phyloP scores from a whole-genome alignment of 495 filamentous ascomycete genomes.

The Aspergillus sclerotiicarbonarius region DNA sequence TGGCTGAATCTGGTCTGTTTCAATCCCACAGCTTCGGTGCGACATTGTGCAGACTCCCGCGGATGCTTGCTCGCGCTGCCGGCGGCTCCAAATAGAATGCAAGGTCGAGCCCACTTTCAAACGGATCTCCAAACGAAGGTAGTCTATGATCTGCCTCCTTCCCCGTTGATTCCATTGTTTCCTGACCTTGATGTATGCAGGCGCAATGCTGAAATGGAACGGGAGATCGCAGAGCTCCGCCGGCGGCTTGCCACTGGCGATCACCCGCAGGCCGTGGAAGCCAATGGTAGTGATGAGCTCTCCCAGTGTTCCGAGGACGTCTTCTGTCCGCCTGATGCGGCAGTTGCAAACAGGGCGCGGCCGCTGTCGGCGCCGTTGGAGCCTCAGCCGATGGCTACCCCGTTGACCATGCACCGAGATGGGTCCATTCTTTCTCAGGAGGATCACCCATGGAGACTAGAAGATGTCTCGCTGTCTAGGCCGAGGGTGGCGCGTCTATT shows the following conservation, averaged over 20 bases:
- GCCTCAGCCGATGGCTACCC: slow-evolving; percentile 36
- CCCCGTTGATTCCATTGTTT: not conserved
- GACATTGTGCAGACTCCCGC: slow-evolving; percentile 48
- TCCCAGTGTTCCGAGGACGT: slow-evolving; percentile 43
- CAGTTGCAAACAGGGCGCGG: slow-evolving; percentile 27
- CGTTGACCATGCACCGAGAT: slow-evolving; percentile 39
- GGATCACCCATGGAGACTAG: slow-evolving; percentile 39
- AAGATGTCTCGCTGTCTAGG: slow-evolving; percentile 42
- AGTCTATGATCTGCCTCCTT: not conserved
- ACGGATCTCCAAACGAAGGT: slow-evolving; percentile 50
- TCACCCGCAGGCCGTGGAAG: slow-evolving; percentile 26
- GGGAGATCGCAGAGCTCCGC: slow-evolving; percentile 48
- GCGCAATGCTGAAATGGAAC: slow-evolving; percentile 52
- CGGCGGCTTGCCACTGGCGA: slow-evolving; percentile 40
- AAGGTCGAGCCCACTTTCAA: slow-evolving; percentile 50
- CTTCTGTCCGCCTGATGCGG: slow-evolving; percentile 34
- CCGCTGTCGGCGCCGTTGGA: slow-evolving; percentile 41
- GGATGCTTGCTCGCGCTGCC: slow-evolving; percentile 48
- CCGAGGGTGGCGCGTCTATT: slow-evolving; percentile 40
- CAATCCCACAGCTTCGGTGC: slow-evolving; percentile 39
- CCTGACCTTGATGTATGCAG: slow-evolving; percentile 24
- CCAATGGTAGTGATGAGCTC: slow-evolving; percentile 32
- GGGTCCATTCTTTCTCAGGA: slow-evolving; percentile 44
- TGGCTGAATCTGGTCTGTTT: slow-evolving; percentile 12
- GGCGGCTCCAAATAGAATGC: slow-evolving; percentile 46